phyloP scores from a whole-genome alignment of 345 rosid genomes.

The Cardiospermum halicacabum region DNA sequence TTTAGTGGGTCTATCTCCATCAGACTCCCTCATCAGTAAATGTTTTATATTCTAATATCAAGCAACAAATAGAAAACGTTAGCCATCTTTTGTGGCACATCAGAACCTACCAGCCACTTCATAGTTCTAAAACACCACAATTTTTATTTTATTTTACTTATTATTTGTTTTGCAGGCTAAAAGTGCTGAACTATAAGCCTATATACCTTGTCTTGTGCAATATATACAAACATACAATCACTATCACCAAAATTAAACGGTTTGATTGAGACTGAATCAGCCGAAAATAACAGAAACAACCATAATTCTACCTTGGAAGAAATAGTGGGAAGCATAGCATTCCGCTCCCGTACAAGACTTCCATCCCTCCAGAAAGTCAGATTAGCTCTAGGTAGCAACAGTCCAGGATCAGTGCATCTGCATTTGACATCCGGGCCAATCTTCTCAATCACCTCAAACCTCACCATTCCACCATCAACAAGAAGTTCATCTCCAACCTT shows the following conservation, averaged over 20 bases:
- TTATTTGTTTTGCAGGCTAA: neutral
- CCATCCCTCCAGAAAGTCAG: slow-evolving; percentile 99
- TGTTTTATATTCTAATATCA: neutral
- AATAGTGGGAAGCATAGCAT: slow-evolving; percentile 99
- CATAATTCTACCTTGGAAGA: slow-evolving; percentile 69
- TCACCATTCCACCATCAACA: slow-evolving; percentile 99
- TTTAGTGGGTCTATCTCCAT: neutral
- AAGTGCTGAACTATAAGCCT: neutral
- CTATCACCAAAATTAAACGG: too few relatives aligned
- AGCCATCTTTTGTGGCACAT: neutral
- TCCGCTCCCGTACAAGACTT: slow-evolving; percentile 91
- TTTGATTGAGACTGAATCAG: neutral
- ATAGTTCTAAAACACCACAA: neutral
- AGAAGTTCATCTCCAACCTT: slow-evolving; percentile 89
- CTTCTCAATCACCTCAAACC: slow-evolving; percentile 96
- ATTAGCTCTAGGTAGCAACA: slow-evolving; percentile 95
- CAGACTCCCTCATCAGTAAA: neutral
- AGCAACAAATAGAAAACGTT: neutral
- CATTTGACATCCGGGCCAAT: slow-evolving; percentile 98
- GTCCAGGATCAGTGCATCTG: slow-evolving; percentile 85
- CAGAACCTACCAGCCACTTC: neutral
- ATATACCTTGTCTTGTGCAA: too few relatives aligned
- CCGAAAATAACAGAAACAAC: neutral
- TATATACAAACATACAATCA: too few relatives aligned
- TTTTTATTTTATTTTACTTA: too few relatives aligned